Evolutionary conservation across 208 protist species (phyloP).

Genomic region (Leishmania guyanensis): DNA sequence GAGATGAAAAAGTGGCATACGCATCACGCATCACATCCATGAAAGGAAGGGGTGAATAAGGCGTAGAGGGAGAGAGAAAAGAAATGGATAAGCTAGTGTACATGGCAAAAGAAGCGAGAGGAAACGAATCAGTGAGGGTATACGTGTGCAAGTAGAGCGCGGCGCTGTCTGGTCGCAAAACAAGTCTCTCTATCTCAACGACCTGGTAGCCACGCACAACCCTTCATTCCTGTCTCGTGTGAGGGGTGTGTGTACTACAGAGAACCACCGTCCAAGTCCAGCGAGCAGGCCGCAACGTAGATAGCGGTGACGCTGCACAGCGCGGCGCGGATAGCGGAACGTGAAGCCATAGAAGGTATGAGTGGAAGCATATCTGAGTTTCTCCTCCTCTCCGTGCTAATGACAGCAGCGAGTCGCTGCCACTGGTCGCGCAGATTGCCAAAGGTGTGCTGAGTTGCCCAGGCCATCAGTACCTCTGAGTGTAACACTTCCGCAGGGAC

Average conservation of each 20-base stretch:
- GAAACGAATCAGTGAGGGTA: neutral
- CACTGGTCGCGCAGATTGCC: conserved; percentile 71
- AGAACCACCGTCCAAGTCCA: conserved; percentile 65
- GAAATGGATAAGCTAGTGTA: neutral
- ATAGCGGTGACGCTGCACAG: conserved; percentile 45
- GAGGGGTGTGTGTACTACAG: conserved; percentile 4
- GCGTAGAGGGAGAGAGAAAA: neutral
- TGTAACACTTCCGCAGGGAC: conserved; percentile 58
- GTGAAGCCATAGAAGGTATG: conserved; percentile 34
- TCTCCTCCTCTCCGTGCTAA: conserved; percentile 36
- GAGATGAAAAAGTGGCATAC: neutral
- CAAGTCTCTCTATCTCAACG: neutral
- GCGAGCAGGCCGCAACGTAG: conserved; percentile 43
- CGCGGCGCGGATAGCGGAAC: conserved; percentile 38
- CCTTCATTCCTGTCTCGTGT: neutral
- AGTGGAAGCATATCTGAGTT: conserved; percentile 30
- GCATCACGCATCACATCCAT: neutral
- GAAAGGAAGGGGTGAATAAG: neutral
- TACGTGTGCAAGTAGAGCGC: neutral
- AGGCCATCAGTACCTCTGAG: conserved; percentile 47
- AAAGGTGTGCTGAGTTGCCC: conserved; percentile 69
- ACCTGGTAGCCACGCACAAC: neutral
- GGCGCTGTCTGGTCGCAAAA: neutral
- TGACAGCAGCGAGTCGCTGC: conserved; percentile 51
- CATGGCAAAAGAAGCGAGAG: conserved; percentile 2